phyloP scores from a whole-genome alignment of 2,329 filamentous ascomycete genomes.

The Arthrobotrys conoides region DNA sequence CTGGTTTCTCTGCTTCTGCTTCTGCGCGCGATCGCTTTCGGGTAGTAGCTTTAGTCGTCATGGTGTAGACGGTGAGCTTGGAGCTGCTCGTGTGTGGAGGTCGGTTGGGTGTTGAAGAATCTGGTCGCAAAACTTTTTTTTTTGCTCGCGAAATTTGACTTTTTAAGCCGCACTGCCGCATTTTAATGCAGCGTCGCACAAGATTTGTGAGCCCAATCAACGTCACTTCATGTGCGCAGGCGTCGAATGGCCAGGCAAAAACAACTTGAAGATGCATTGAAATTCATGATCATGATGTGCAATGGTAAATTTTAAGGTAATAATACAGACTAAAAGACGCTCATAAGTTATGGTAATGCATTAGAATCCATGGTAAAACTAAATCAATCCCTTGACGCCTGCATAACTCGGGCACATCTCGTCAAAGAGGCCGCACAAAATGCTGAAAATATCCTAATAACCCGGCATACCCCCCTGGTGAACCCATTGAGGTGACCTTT shows the following conservation, averaged over 20 bases:
- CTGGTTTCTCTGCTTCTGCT: slow-evolving; percentile 46
- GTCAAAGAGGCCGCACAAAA: slow-evolving; percentile 4
- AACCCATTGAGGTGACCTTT: slow-evolving; percentile 52
- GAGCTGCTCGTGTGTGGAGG: slow-evolving; percentile 24
- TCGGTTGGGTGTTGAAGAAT: slow-evolving; percentile 44
- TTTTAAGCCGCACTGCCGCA: slow-evolving; percentile 60
- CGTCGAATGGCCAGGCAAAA: background rate
- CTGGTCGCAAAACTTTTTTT: slow-evolving; percentile 56
- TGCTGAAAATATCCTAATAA: slow-evolving; percentile 10
- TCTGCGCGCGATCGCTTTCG: slow-evolving; percentile 55
- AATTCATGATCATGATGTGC: background rate
- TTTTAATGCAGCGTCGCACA: slow-evolving; percentile 17
- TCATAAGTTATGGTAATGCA: background rate
- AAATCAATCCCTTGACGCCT: slow-evolving; percentile 29
- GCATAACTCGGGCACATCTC: background rate
- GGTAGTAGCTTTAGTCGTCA: slow-evolving; percentile 33
- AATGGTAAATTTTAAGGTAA: slow-evolving; percentile 25
- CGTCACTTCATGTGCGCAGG: background rate
- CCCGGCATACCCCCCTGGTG: slow-evolving; percentile 51
- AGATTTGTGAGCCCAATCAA: slow-evolving; percentile 8
- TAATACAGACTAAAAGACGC: slow-evolving; percentile 1
- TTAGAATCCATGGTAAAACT: slow-evolving; percentile 7
- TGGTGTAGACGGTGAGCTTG: slow-evolving; percentile 38
- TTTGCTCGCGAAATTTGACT: slow-evolving; percentile 53
- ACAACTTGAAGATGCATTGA: background rate